Conservation (phyloP, 2,329 filamentous ascomycete species). For the Chaetothyriales sp. region DNA sequence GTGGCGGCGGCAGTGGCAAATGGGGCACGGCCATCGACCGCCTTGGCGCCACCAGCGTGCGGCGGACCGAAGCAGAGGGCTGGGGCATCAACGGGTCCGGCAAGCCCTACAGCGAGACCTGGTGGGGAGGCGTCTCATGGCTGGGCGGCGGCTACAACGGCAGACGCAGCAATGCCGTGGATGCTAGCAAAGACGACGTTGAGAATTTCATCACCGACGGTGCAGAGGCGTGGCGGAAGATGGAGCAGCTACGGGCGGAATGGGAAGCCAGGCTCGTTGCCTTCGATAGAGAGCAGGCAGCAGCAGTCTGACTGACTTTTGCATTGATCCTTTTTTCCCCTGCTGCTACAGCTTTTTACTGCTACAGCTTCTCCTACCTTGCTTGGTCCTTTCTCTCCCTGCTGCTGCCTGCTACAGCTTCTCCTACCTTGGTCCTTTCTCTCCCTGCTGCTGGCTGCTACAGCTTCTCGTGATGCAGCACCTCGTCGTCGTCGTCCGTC, state of each 20-base stretch:
- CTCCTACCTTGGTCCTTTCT: too few relatives aligned
- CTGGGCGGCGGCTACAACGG: conserved; percentile 38
- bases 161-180: conserved; percentile 44
- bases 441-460: too few relatives aligned
- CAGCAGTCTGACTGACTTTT: neutral
- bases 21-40: conserved; percentile 67
- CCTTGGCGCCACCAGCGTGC: conserved; percentile 44
- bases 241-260: conserved; percentile 55
- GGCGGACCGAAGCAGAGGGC: conserved; percentile 65
- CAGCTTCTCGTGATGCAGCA: neutral
- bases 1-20: conserved; percentile 55
- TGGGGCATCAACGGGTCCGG: conserved; percentile 57
- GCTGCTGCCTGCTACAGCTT: too few relatives aligned
- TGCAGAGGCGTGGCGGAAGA: conserved; percentile 49
- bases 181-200: conserved; percentile 48
- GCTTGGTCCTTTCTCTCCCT: too few relatives aligned
- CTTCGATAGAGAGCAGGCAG: conserved; percentile 22
- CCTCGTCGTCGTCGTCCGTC: conserved; percentile 27
- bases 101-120: conserved; percentile 14
- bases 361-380: neutral
- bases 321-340: neutral
- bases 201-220: conserved; percentile 51
- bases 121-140: conserved; percentile 36
- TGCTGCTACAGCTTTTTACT: neutral
- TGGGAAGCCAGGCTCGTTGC: conserved; percentile 45